A percentile compares a stretch with the other conserved stretches of the same genome.
Evolutionary conservation across 176 grass and related monocot genomes (phyloP).

Genomic region (Alloteropsis semialata): DNA sequence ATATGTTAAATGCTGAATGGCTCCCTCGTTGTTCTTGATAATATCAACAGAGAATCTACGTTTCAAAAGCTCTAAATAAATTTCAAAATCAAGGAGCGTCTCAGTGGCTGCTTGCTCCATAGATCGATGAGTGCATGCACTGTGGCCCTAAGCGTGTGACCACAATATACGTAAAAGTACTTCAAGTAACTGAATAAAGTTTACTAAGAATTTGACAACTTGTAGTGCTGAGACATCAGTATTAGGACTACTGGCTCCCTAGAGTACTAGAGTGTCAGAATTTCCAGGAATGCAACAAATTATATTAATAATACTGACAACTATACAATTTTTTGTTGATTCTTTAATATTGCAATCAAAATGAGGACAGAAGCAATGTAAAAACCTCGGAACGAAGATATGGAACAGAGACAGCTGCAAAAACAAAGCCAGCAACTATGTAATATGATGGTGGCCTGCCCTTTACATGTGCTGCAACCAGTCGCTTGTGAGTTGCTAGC

Average conservation of each 20-base stretch:
- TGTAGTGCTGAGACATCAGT: neutral
- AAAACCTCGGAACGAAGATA: constrained; percentile 94
- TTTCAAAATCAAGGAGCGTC: constrained; percentile 3
- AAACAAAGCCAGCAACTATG: constrained; percentile 98
- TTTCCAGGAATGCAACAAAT: neutral
- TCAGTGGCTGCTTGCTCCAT: neutral
- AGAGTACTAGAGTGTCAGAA: neutral
- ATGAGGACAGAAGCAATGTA: constrained; percentile 16
- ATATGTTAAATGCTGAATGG: neutral
- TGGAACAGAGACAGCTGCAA: constrained; percentile 84
- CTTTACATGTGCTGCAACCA: constrained; percentile 80
- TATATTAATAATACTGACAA: constrained; percentile 25
- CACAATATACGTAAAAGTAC: neutral
- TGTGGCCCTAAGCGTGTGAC: neutral
- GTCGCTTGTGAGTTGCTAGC: constrained; percentile 80
- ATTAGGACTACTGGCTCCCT: neutral
- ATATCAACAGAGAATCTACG: neutral
- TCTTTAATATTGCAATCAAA: neutral
- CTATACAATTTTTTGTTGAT: neutral
- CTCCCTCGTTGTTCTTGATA: too few relatives aligned
- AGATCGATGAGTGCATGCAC: neutral
- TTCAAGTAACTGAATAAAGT: neutral
- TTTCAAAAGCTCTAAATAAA: neutral
- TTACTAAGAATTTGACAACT: neutral
- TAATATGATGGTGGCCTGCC: constrained; percentile 96